A percentile compares a stretch with the other conserved stretches of the same genome.
Evolutionary conservation across 1,284 basidiomycete genomes (phyloP).

Genomic region (Malassezia psittaci): DNA sequence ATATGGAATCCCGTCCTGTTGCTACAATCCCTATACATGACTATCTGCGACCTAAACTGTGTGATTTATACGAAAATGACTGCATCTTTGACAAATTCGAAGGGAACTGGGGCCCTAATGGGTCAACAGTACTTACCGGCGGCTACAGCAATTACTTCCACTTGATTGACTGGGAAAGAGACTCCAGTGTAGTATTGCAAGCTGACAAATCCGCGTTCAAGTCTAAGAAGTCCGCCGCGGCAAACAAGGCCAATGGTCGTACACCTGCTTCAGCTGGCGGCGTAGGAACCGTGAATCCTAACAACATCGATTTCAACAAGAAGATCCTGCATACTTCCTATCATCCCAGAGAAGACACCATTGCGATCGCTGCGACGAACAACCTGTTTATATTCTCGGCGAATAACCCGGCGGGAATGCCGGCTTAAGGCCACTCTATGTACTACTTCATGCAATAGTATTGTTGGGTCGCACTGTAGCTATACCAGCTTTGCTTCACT

Average conservation of each 20-base stretch:
- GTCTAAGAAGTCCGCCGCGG: conserved; percentile 73
- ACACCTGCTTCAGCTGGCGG: conserved; percentile 59
- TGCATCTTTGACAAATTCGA: conserved; percentile 99
- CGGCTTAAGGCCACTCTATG: neutral
- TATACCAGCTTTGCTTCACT: neutral
- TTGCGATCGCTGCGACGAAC: conserved; percentile 53
- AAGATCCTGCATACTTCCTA: conserved; percentile 80
- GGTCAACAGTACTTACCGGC: conserved; percentile 57
- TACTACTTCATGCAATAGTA: neutral
- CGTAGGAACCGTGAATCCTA: conserved; percentile 50
- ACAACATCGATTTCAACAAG: conserved; percentile 69
- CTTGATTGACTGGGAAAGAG: conserved; percentile 87
- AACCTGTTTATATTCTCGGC: conserved; percentile 55
- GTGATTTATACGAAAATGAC: conserved; percentile 98
- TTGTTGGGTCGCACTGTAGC: neutral
- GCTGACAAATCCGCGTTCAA: conserved; percentile 99
- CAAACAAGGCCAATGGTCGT: conserved; percentile 60
- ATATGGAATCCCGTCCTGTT: conserved; percentile 92
- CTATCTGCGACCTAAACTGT: conserved; percentile 90
- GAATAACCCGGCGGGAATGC: conserved; percentile 26
- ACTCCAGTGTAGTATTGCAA: conserved; percentile 85
- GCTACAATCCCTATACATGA: conserved; percentile 99
- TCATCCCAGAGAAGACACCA: conserved; percentile 94
- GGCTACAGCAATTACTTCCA: conserved; percentile 99
- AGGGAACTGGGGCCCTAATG: conserved; percentile 44